Conservation (phyloP, 768 basidiomycete genomes). For the Mycena sanguinolenta region DNA sequence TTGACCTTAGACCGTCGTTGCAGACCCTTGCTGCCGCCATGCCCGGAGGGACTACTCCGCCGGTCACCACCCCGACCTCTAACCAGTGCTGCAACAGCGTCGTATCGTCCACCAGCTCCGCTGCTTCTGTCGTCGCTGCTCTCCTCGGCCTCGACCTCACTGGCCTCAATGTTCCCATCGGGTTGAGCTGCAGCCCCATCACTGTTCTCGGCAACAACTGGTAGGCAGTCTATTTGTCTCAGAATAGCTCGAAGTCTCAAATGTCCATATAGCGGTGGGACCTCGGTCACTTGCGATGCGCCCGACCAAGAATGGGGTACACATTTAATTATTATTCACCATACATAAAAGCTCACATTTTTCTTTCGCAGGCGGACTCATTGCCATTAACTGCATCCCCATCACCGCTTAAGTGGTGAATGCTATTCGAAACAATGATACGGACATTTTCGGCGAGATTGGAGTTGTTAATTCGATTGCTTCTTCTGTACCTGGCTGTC, state of each 20-base stretch:
- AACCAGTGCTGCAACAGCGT: background rate
- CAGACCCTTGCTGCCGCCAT: slow-evolving; percentile 3
- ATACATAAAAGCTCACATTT: background rate
- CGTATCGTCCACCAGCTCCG: background rate
- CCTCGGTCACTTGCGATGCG: background rate
- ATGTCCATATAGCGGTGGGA: background rate
- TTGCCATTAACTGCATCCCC: background rate
- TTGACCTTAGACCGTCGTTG: background rate
- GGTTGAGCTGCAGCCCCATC: slow-evolving; percentile 5
- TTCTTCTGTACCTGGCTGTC: no score
- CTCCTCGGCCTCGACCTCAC: background rate
- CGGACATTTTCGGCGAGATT: no score
- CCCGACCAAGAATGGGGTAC: background rate
- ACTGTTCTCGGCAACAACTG: background rate
- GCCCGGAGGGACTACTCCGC: background rate
- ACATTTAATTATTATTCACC: background rate
- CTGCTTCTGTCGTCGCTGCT: background rate
- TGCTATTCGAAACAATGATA: background rate
- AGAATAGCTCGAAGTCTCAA: background rate
- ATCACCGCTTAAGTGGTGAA: background rate
- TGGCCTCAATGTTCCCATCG: background rate
- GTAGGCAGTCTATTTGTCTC: background rate
- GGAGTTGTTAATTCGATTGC: no score
- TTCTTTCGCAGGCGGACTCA: background rate
- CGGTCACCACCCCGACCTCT: background rate